Base-by-base conservation (phyloP, 202 grass and related monocot species). In the Elaeis oleifera region DNA sequence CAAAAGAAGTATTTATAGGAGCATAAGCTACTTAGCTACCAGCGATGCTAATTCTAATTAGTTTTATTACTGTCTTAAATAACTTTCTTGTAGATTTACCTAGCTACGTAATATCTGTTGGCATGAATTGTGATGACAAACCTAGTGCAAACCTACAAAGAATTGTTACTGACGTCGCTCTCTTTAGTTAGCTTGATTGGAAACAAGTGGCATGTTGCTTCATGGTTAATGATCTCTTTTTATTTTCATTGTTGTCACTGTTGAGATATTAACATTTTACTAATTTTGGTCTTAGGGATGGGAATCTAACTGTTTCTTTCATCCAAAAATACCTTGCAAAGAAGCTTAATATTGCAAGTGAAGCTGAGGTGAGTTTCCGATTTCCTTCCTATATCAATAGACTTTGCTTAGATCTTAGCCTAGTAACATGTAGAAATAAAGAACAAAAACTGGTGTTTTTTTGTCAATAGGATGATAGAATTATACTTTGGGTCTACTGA, bases 291-390 rank as follows among this genome's bases (percentile, higher is more conserved):
- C 23, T 62, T 62, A 94, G 89, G 64, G 89, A 94, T 79, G 89
- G 78, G 17, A 64, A 87, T 52, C 71, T 87, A 71, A 79, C 84
- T 76, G 71, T 71, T 73, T 87, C 84, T 6, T 82, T 68, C 68
- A 64, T 87, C 74, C 75, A 76, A 56, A 87, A 87, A 53, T 87
- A 87, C 79, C 79, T 87, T 28, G 58, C 51, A 32, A 79, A 79
- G 71, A 87, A 87, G 64, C 79, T 82, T 54, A 73, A 79, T 72
- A 71, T 87, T 76, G 82, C 84, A 64, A 79, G 71, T 65, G 84
- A 82, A 79, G 29, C 79, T 61, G 84, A 87, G 79, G 84, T 87
- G 71, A 68, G 79, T 65, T 27, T 79, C 63, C 13, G 19, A 60
- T 36, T 60, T 23, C 27, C 14, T 60, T 36, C 9, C 27, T 29